Percentiles rank a stretch among this genome's conserved stretches.
Conservation (phyloP, 2,329 filamentous ascomycete species). For the Aspergillus sp. region DNA sequence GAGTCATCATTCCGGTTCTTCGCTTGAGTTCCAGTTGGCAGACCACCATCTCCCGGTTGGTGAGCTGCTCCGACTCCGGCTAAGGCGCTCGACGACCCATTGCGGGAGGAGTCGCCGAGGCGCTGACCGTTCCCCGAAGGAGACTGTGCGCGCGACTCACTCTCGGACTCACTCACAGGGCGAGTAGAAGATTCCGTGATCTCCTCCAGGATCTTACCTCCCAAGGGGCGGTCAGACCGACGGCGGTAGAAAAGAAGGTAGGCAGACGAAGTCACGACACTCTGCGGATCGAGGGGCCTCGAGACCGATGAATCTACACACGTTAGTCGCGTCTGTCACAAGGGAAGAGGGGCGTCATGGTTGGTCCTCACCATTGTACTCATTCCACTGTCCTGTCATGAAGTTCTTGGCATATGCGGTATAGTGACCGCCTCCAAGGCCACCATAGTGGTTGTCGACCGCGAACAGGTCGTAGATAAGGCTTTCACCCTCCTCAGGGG, state of each 20-base stretch:
- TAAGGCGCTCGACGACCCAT: slow-evolving; percentile 89
- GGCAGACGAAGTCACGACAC: slow-evolving; percentile 71
- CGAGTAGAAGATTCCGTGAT: slow-evolving; percentile 65
- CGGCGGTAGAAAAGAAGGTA: slow-evolving; percentile 97
- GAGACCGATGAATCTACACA: slow-evolving; percentile 70
- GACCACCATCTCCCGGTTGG: slow-evolving; percentile 64
- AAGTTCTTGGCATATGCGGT: slow-evolving; percentile 95
- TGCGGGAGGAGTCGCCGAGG: slow-evolving; percentile 83
- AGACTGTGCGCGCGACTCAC: slow-evolving; percentile 45
- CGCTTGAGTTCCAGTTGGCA: slow-evolving; percentile 41
- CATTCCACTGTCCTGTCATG: slow-evolving; percentile 84
- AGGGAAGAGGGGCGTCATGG: not conserved
- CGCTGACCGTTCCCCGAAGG: slow-evolving; percentile 79
- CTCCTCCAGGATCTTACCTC: slow-evolving; percentile 71
- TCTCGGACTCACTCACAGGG: slow-evolving; percentile 48
- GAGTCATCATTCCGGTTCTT: slow-evolving; percentile 31
- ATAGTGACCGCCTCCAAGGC: slow-evolving; percentile 92
- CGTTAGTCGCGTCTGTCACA: slow-evolving; percentile 39
- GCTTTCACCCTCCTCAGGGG: slow-evolving; percentile 76
- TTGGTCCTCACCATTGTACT: slow-evolving; percentile 77
- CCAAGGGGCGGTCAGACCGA: slow-evolving; percentile 72
- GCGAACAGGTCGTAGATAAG: slow-evolving; percentile 91
- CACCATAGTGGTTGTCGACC: slow-evolving; percentile 93
- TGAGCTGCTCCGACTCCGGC: slow-evolving; percentile 73
- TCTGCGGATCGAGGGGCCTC: slow-evolving; percentile 57